Conservation (phyloP, 495 filamentous ascomycete species). For the Letharia columbiana region DNA sequence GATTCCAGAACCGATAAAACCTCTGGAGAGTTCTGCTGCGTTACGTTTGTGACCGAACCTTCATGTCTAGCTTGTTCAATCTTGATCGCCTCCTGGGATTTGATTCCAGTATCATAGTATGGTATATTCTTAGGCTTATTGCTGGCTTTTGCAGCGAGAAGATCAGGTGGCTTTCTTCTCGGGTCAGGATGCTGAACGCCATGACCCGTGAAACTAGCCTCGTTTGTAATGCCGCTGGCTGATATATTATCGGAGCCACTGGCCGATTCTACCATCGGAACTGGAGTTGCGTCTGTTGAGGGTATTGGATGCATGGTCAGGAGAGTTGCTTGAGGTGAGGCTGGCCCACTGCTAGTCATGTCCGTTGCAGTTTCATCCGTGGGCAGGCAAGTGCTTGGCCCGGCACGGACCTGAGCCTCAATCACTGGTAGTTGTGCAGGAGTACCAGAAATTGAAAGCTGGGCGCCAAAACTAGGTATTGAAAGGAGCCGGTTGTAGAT, state of each 20-base stretch:
- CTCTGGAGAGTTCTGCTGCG: too few relatives aligned
- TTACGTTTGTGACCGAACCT: too few relatives aligned
- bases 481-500: background rate
- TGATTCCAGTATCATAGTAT: background rate
- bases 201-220: background rate
- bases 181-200: background rate
- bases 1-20: background rate
- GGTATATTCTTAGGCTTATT: background rate
- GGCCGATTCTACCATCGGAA: background rate
- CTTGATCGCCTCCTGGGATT: background rate
- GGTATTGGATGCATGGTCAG: background rate
- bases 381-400: background rate
- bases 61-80: too few relatives aligned
- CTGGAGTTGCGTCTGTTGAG: background rate
- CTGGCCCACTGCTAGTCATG: background rate
- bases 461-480: background rate
- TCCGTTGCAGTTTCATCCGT: background rate
- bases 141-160: background rate
- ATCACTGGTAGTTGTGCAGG: background rate
- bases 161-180: background rate
- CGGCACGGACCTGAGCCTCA: background rate
- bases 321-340: background rate
- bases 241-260: background rate
- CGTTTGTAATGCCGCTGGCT: background rate
- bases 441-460: background rate